Evolutionary conservation across 2,329 filamentous ascomycete species (phyloP).

Genomic region (Pochonia chlamydosporia): DNA sequence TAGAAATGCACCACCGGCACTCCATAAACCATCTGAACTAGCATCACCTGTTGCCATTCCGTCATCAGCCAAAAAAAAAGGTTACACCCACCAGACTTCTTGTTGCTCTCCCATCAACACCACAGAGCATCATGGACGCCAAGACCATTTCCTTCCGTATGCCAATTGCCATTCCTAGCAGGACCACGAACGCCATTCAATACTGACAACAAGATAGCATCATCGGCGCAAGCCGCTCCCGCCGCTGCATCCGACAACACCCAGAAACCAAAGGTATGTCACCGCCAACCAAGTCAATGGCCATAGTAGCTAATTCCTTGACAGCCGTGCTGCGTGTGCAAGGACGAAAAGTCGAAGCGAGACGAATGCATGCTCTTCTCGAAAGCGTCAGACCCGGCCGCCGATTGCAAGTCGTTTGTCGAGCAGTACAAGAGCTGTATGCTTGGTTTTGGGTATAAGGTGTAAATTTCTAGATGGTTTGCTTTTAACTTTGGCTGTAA

Average conservation of each 20-base stretch:
- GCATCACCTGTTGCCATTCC: too few species aligned
- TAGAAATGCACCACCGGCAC: background rate
- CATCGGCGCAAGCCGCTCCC: constrained; percentile 16
- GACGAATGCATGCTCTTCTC: constrained; percentile 99
- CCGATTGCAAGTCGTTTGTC: constrained; percentile 77
- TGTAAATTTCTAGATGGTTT: constrained; percentile 27
- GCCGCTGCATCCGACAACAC: constrained; percentile 24
- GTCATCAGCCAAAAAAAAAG: too few species aligned
- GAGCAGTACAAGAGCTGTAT: constrained; percentile 87
- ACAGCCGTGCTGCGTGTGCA: constrained; percentile 97
- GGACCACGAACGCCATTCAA: background rate
- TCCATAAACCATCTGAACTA: background rate
- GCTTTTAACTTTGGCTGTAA: background rate
- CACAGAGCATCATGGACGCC: constrained; percentile 25
- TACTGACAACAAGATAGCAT: background rate
- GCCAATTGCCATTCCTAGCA: constrained; percentile 4
- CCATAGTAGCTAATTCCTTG: background rate
- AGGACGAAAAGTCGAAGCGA: constrained; percentile 82
- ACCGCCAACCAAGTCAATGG: constrained; percentile 4
- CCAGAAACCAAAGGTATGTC: constrained; percentile 38
- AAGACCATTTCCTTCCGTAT: constrained; percentile 21
- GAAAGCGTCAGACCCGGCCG: constrained; percentile 71
- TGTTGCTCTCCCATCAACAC: background rate
- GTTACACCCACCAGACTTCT: too few species aligned
- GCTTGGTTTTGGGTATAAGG: constrained; percentile 85